Percentiles rank a stretch among this genome's conserved stretches.
phyloP scores from a whole-genome alignment of 1,284 basidiomycete genomes.

The Fomitopsis betulina region DNA sequence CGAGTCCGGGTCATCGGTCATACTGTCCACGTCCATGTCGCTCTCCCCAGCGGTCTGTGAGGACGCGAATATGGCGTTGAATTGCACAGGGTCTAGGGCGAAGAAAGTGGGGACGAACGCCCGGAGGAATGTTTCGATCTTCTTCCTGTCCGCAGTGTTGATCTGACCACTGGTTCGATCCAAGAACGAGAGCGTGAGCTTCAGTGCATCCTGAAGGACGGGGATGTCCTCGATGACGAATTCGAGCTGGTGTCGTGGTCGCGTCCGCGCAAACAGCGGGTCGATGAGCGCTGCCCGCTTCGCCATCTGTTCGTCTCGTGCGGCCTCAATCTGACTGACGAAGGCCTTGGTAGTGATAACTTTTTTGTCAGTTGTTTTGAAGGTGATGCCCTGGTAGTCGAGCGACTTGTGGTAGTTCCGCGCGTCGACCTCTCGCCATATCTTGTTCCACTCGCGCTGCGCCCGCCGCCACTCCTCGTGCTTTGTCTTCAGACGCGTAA shows the following conservation, averaged over 20 bases:
- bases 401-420: constrained; percentile 91
- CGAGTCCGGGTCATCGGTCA: constrained; percentile 44
- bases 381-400: constrained; percentile 90
- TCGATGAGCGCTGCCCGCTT: constrained; percentile 75
- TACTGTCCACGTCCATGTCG: constrained; percentile 46
- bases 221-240: constrained; percentile 74
- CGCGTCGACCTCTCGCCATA: constrained; percentile 96
- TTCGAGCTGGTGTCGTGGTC: constrained; percentile 76
- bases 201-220: constrained; percentile 83
- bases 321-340: constrained; percentile 86
- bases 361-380: constrained; percentile 94
- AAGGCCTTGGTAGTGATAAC: constrained; percentile 80
- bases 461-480: constrained; percentile 99
- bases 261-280: constrained; percentile 68
- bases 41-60: constrained; percentile 37
- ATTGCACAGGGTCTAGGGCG: constrained; percentile 63
- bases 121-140: constrained; percentile 83
- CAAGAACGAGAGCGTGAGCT: constrained; percentile 87
- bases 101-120: constrained; percentile 77
- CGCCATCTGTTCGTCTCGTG: constrained; percentile 82
- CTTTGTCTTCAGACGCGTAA: constrained; percentile 92
- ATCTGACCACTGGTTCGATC: constrained; percentile 83
- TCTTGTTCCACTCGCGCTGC: constrained; percentile 98
- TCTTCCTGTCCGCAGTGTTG: constrained; percentile 67
- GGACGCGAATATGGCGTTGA: constrained; percentile 63